phyloP scores from a whole-genome alignment of 225 moss, liverwort and hornwort species.

The Pseudisothecium myosuroides region DNA sequence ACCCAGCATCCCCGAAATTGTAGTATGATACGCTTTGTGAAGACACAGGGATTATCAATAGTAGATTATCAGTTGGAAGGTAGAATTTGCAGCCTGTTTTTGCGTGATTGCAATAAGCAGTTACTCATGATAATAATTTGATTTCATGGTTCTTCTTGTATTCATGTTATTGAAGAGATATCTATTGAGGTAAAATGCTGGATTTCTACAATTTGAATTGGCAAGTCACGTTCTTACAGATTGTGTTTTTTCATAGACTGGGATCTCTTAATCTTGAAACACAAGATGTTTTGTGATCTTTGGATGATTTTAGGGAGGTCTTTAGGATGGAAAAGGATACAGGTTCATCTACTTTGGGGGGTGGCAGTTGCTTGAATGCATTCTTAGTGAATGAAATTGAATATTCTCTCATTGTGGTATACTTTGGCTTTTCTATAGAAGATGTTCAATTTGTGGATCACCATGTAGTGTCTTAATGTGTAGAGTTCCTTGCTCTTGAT shows the following conservation, averaged over 20 bases:
- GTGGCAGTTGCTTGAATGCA: background rate
- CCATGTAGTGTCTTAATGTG: background rate
- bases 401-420: background rate
- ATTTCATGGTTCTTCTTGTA: background rate
- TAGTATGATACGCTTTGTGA: background rate
- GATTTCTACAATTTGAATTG: background rate
- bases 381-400: background rate
- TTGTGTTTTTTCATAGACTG: too few relatives aligned
- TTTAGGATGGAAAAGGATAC: background rate
- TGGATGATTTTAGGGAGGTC: background rate
- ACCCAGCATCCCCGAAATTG: background rate
- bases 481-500: background rate
- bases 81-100: background rate
- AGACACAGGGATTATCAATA: background rate
- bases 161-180: too few relatives aligned
- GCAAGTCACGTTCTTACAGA: background rate
- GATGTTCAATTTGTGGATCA: background rate
- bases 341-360: background rate
- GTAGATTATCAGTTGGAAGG: background rate
- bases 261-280: too few relatives aligned
- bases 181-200: too few relatives aligned
- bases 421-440: background rate
- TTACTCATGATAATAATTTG: background rate
- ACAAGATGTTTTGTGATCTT: background rate
- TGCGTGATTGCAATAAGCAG: background rate